Conservation (phyloP, 306 rosid species). For the Argentina anserina region DNA sequence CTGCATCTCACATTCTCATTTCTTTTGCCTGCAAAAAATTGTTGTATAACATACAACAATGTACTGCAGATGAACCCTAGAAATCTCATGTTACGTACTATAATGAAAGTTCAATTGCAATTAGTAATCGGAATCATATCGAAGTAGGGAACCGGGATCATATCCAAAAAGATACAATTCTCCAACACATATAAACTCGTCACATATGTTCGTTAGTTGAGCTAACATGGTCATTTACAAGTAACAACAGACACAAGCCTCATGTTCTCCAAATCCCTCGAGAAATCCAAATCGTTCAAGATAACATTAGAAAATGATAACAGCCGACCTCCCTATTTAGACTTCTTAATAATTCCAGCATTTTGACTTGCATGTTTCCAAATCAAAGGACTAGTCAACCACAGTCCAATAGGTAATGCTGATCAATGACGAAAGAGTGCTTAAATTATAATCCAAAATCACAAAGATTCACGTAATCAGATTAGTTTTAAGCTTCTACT, state of each 20-base stretch:
- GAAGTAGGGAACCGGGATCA: neutral
- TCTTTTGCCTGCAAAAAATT: too few species aligned
- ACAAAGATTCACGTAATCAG: neutral
- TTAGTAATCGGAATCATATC: neutral
- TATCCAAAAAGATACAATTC: neutral
- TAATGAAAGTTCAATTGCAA: too few species aligned
- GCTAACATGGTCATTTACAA: constrained; percentile 1
- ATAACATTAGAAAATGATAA: neutral
- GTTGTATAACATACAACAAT: too few species aligned
- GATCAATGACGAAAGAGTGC: neutral
- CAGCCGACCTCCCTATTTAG: constrained; percentile 10
- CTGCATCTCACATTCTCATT: too few species aligned
- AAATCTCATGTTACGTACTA: too few species aligned
- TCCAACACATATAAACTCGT: neutral
- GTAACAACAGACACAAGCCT: neutral
- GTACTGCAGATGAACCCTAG: too few species aligned
- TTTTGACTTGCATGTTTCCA: constrained; percentile 12
- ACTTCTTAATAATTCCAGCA: neutral
- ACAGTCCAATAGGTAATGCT: constrained; percentile 4
- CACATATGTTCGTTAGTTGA: neutral
- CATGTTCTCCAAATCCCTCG: neutral
- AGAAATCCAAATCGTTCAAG: constrained; percentile 3
- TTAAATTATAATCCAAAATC: neutral
- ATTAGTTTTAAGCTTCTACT: neutral
- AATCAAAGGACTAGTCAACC: constrained; percentile 8